Conservation (phyloP, 1,284 basidiomycete species). For the Leccinum subrobustum region DNA sequence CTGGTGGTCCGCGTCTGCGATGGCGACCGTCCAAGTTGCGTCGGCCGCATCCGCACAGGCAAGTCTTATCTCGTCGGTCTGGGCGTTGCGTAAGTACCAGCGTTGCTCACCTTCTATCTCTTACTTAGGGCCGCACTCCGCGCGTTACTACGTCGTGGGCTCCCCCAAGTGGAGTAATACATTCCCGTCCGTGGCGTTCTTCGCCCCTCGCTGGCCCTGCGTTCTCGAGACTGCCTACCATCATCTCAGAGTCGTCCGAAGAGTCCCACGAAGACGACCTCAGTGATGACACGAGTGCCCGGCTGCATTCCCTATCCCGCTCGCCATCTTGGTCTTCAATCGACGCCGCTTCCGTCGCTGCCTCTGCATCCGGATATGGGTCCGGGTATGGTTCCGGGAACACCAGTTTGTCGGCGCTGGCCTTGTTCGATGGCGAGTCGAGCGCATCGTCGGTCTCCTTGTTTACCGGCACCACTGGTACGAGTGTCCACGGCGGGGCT, state of each 20-base stretch:
- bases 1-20: background rate
- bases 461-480: background rate
- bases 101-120: background rate
- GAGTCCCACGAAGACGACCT: slow-evolving; percentile 11
- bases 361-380: slow-evolving; percentile 14
- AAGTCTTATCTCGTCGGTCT: slow-evolving; percentile 3
- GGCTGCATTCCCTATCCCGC: slow-evolving; percentile 1
- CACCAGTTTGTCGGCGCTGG: slow-evolving; percentile 14
- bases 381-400: slow-evolving; percentile 12
- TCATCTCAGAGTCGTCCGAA: slow-evolving; percentile 22
- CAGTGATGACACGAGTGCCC: background rate
- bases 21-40: slow-evolving; percentile 7
- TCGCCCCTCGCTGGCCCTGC: slow-evolving; percentile 29
- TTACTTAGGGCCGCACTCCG: slow-evolving; percentile 20
- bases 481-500: slow-evolving; percentile 13
- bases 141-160: slow-evolving; percentile 15
- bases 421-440: slow-evolving; percentile 15
- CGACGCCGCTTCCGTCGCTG: slow-evolving; percentile 7
- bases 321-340: slow-evolving; percentile 20
- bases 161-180: slow-evolving; percentile 7
- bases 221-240: slow-evolving; percentile 27
- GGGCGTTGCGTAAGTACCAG: background rate
- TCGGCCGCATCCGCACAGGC: slow-evolving; percentile 10
- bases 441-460: slow-evolving; percentile 29
- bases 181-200: slow-evolving; percentile 30